Evolutionary conservation across 2,329 filamentous ascomycete genomes (phyloP), one percentile per base, ranked within the genome.

Genomic region (Fusarium staphyleae): DNA sequence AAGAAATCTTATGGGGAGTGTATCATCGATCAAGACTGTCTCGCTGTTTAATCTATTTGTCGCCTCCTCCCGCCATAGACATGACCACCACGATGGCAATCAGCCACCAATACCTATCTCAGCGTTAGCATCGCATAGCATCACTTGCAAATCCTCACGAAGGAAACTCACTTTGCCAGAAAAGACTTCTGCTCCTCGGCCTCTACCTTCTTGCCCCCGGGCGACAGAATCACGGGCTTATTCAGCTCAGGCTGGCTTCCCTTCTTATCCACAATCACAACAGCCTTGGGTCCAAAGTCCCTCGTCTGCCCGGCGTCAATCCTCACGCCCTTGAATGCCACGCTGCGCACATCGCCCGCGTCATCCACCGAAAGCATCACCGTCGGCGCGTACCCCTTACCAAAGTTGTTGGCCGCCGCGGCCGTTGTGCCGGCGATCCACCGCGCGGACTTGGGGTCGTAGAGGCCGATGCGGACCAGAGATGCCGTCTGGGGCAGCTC

Each of bases 261-360:
- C 49, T 70, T 73, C 37, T 66, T 71, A 34, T 78, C 75, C 18
- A 76, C 72, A 36, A 81, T 66, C 40, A 88, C 73, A 45, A 78
- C 70, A 7, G 81, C 83, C 74, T 84, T 78, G 36, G 86, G 84
- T 0, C 84, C 84, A 73, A 87, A 87, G 68, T 87, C 84, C 59
- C 85, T 77, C 64, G 85, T 88, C 62, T 82, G 78, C 2, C 85
- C 85, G 10, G 85, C 85, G 68, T 88, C 85, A 50, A 88, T 83
- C 62, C 70, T 70, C 15, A 84, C 79, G n/a, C 84, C 83, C 68
- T 80, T 81, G 39, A 80, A 69, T 28, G 77, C 75, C 12, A 79
- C 82, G 19, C 84, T 80, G 41, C 85, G 65, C 2, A 83, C 72
- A 7, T 72, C 70, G 7, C 77, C 79, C 32, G 59, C 54, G 16